A percentile compares a stretch with the other conserved stretches of the same genome.
Conservation (phyloP, 768 basidiomycete genomes). For the Phlebiopsis flavidoalba region DNA sequence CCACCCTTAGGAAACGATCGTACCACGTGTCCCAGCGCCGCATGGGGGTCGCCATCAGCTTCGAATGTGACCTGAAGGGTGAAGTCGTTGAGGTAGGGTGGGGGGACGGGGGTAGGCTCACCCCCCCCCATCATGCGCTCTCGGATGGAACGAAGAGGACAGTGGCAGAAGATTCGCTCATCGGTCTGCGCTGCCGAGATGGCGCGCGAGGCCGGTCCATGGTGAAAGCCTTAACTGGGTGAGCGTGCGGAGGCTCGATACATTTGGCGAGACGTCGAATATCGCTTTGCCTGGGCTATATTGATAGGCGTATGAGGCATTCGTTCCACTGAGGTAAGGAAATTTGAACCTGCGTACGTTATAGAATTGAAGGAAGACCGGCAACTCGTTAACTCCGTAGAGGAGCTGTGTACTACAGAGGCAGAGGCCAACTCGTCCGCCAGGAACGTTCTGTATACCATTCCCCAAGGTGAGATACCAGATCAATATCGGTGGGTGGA, state of each 20-base stretch:
- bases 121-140: neutral
- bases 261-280: neutral
- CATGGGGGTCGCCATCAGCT: neutral
- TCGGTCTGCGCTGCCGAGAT: neutral
- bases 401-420: too few relatives aligned
- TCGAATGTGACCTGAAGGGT: neutral
- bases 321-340: neutral
- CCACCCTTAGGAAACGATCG: neutral
- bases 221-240: neutral
- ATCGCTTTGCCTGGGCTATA: neutral
- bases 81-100: neutral
- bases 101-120: too few relatives aligned
- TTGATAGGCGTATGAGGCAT: neutral
- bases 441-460: neutral
- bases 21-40: neutral
- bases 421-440: neutral
- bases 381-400: neutral
- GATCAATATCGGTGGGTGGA: neutral
- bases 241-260: neutral
- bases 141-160: neutral
- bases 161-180: neutral
- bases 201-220: neutral
- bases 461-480: neutral
- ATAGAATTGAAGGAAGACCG: neutral
- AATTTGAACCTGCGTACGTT: neutral